Evolutionary conservation across 345 rosid species (phyloP), one percentile per base, ranked within the genome.

Genomic region (Lumnitzera racemosa): DNA sequence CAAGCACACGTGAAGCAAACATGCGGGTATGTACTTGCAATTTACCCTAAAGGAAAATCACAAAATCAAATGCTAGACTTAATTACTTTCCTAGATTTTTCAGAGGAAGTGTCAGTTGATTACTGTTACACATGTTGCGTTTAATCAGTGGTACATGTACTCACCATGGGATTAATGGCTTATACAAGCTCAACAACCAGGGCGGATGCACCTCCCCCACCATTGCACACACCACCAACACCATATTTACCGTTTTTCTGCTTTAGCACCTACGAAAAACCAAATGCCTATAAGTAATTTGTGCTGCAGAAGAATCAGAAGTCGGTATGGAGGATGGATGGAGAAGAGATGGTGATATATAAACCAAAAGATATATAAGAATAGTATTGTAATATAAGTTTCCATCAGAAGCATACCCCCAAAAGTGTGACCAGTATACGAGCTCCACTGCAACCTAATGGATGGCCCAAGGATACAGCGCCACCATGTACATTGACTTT

Each of bases 361-460:
- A 36, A 36, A 9, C 10, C 43, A 5, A 36, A 36, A 36, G 43
- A 36, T 36, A 36, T 4, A 36, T 36, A 36, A 36, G 43, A 36
- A 36, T 36, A 7, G 11, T 1, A 36, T 9, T 36, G 43, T 5
- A 1, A 36, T 36, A 36, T 36, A 36, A 36, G 43, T 4, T 5
- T 36, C 7, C 43, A 36, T 36, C 3, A 14, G 27, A 59, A 46
- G 58, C 46, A 47, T 73, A 86, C 89, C 83, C 99, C 99, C 74
- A 94, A 81, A 65, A 94, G 95, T 51, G 99, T 83, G 78, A 88
- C 76, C 76, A 94, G 67, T 63, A 94, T 88, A 60, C 99, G 96
- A 46, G 97, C 99, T 16, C 97, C 99, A 31, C 99, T 94, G 86
- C 99, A 94, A 49, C 99, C 99, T 61, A 90, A 76, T 64, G 99